These are phyloP conservation scores for Macrolepiota dolichaula DNA, from an alignment of 768 basidiomycete genomes.

Conservation along the genomic window DNA sequence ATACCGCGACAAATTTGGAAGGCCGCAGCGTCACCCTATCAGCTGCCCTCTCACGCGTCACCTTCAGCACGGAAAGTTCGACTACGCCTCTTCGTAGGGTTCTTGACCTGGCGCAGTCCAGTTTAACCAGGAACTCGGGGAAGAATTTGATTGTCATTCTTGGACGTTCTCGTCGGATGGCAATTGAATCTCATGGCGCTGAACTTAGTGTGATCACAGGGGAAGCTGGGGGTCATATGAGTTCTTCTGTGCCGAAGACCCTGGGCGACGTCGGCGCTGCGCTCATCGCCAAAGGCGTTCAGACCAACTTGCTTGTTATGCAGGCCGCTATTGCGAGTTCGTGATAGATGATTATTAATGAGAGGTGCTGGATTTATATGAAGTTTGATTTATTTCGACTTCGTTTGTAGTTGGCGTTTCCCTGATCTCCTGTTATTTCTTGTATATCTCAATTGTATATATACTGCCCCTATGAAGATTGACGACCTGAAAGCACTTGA, in stretches of 20 bases:
- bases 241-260: slow-evolving; percentile 63
- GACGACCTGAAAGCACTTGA: too few relatives aligned
- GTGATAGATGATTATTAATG: neutral
- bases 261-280: slow-evolving; percentile 75
- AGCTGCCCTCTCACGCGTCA: slow-evolving; percentile 57
- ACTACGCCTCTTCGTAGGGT: slow-evolving; percentile 55
- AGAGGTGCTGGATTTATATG: too few relatives aligned
- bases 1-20: slow-evolving; percentile 27
- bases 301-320: slow-evolving; percentile 51
- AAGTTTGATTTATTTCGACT: too few relatives aligned
- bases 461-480: too few relatives aligned
- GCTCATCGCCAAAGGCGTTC: slow-evolving; percentile 50
- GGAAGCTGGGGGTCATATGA: slow-evolving; percentile 38
- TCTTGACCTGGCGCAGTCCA: slow-evolving; percentile 37
- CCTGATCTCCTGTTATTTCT: too few relatives aligned
- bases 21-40: neutral
- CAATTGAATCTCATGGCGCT: slow-evolving; percentile 48
- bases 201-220: slow-evolving; percentile 55
- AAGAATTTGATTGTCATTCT: slow-evolving; percentile 58
- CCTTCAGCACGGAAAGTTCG: slow-evolving; percentile 51
- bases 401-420: too few relatives aligned
- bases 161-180: slow-evolving; percentile 75
- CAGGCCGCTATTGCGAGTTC: slow-evolving; percentile 35
- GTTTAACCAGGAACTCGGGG: slow-evolving; percentile 23
- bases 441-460: too few relatives aligned